Base-by-base conservation (phyloP, 495 filamentous ascomycete genomes). In the Podospora anserina region DNA sequence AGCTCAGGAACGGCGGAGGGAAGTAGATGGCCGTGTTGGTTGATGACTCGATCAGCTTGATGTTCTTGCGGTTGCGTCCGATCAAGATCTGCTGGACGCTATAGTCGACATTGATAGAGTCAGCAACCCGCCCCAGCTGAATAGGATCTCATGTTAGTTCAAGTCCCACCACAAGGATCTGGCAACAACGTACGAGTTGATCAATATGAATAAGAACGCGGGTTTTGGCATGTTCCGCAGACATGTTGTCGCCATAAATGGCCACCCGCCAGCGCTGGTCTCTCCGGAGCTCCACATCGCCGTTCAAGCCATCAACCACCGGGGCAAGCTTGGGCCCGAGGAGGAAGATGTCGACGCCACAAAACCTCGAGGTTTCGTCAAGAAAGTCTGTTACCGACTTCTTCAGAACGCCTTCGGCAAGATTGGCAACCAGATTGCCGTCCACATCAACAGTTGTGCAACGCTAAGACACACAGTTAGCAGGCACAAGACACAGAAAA, bases 11-110 rank as follows among this genome's bases (percentile, higher is more conserved):
- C 5, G 93, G 91, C 1, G 94, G 93, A 20, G 95, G 95, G 75
- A 99, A 97, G 79, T 98, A 99, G 69, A 99, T 97, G 53, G 95
- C 94, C 16, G 96, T 97, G 72, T 91, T 91, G 16, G 95, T 97
- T 23, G 89, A 86, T 16, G 95, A 94, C 77, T 99, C 95, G 73
- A 99, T 97, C 64, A 93, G 82, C 83, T 97, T 97, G 79, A 99
- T 94, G 74, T 97, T 97, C 82, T 96, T 95, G 72, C 94, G 87
- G 68, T 90, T 92, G 16, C 94, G 90, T 30, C 95, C 95, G 77
- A 94, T 97, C 61, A 97, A 86, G 68, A 97, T 81, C 53, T 90
- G 92, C 77, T 98, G 96, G 76, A 97, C 83, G 27, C 93, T 92
- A 28, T 92, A 80, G 73, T 98, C 95, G 68, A 97, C 83, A 71